These are phyloP conservation scores for Lupinus albus DNA, from an alignment of 306 rosid species.

Conservation along the genomic window DNA sequence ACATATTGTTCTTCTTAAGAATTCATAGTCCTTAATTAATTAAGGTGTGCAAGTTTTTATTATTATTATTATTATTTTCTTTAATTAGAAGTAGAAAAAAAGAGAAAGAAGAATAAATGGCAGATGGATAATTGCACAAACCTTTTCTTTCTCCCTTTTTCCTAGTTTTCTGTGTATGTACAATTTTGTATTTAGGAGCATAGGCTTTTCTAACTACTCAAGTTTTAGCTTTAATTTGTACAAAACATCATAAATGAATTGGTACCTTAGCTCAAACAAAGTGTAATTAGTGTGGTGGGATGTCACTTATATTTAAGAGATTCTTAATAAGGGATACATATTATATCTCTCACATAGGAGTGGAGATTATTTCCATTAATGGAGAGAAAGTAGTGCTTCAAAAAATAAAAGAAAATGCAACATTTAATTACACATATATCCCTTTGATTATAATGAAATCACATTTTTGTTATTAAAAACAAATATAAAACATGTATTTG, in stretches of 20 bases:
- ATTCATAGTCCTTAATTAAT: conserved; percentile 20
- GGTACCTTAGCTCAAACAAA: conserved; percentile 36
- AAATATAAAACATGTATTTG: too few relatives aligned
- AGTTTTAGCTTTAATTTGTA: conserved; percentile 43
- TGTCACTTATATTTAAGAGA: too few relatives aligned
- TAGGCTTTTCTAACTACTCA: conserved; percentile 37
- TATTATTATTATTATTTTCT: neutral
- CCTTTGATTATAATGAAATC: too few relatives aligned
- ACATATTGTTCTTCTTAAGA: conserved; percentile 53
- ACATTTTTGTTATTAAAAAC: too few relatives aligned
- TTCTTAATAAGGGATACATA: too few relatives aligned
- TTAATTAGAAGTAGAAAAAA: neutral
- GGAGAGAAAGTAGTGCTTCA: too few relatives aligned
- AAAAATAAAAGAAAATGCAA: too few relatives aligned
- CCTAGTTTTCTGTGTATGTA: conserved; percentile 35
- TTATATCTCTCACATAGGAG: too few relatives aligned
- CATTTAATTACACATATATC: too few relatives aligned
- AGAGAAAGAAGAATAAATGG: neutral
- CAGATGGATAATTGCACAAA: conserved; percentile 6
- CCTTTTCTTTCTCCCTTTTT: neutral
- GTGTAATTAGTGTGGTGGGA: neutral
- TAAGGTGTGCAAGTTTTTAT: conserved; percentile 24
- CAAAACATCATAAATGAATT: conserved; percentile 45
- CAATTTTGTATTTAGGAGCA: conserved; percentile 58
- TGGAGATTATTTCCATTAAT: too few relatives aligned